A percentile compares a stretch with the other conserved stretches of the same genome.
These are phyloP conservation scores for Fusarium circinatum DNA, from an alignment of 2,329 filamentous ascomycete genomes.

Conservation along the genomic window DNA sequence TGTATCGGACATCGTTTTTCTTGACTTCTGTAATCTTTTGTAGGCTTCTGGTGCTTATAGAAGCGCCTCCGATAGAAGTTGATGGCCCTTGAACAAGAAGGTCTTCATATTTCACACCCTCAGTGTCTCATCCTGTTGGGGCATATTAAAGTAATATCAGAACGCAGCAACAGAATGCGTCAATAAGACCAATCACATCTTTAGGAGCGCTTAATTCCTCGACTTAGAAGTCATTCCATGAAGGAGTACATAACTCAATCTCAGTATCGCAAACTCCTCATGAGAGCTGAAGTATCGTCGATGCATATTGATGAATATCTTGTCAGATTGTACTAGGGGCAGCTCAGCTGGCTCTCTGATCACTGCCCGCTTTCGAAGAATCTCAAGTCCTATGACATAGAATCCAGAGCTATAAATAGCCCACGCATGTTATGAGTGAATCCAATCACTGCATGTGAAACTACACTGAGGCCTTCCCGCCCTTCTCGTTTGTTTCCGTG, in stretches of 20 bases:
- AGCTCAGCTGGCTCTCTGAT: neutral
- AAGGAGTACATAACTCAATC: neutral
- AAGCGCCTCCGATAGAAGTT: neutral
- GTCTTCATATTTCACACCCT: slow-evolving; percentile 13
- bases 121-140: slow-evolving; percentile 26
- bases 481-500: slow-evolving; percentile 16
- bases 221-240: neutral
- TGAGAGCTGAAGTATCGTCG: neutral
- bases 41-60: neutral
- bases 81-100: slow-evolving; percentile 5
- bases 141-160: slow-evolving; percentile 10
- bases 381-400: neutral
- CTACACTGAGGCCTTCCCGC: slow-evolving; percentile 6
- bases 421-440: slow-evolving; percentile 1
- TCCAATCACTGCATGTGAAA: slow-evolving; percentile 3
- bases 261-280: slow-evolving; percentile 1
- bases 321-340: too few species aligned
- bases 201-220: slow-evolving; percentile 1
- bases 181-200: slow-evolving; percentile 1
- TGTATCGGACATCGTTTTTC: slow-evolving; percentile 20
- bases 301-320: neutral
- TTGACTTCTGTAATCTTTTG: slow-evolving; percentile 11
- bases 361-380: neutral
- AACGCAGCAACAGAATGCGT: slow-evolving; percentile 3
- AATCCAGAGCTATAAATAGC: neutral